Evolutionary conservation across 768 basidiomycete species (phyloP).

Genomic region (Gloeophyllum trabeum): DNA sequence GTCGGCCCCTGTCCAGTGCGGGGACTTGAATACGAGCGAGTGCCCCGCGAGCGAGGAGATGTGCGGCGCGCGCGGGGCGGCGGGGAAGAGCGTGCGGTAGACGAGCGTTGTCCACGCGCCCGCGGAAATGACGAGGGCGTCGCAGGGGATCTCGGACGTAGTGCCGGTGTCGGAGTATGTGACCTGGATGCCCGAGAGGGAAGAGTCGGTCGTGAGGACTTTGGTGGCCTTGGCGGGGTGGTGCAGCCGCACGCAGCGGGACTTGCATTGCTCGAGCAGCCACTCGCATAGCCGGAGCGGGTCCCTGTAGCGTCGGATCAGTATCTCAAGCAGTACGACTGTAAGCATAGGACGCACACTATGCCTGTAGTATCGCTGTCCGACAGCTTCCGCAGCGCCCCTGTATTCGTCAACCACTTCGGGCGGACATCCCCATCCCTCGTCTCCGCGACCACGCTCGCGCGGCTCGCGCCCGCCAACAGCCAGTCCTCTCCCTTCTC

Average conservation of each 20-base stretch:
- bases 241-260: constrained; percentile 18
- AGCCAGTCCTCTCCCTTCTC: constrained; percentile 18
- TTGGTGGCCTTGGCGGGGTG: constrained; percentile 16
- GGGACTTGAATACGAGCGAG: constrained; percentile 15
- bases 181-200: constrained; percentile 2
- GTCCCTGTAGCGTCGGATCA: constrained; percentile 9
- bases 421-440: not conserved
- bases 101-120: constrained; percentile 25
- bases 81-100: constrained; percentile 19
- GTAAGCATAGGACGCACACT: constrained; percentile 13
- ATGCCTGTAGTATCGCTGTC: constrained; percentile 17
- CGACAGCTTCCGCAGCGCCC: constrained; percentile 14
- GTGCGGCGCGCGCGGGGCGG: constrained; percentile 15
- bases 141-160: constrained; percentile 14
- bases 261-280: constrained; percentile 16
- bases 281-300: constrained; percentile 19
- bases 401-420: constrained; percentile 2
- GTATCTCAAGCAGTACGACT: constrained; percentile 1
- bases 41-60: constrained; percentile 18
- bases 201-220: constrained; percentile 5
- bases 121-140: constrained; percentile 21
- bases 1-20: constrained; percentile 9
- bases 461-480: constrained; percentile 13
- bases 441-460: constrained; percentile 6
- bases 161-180: not conserved